Evolutionary conservation across 805 yeast species (phyloP), one percentile per base, ranked within the genome.

Genomic region (Zygoascus ofunaensis): DNA sequence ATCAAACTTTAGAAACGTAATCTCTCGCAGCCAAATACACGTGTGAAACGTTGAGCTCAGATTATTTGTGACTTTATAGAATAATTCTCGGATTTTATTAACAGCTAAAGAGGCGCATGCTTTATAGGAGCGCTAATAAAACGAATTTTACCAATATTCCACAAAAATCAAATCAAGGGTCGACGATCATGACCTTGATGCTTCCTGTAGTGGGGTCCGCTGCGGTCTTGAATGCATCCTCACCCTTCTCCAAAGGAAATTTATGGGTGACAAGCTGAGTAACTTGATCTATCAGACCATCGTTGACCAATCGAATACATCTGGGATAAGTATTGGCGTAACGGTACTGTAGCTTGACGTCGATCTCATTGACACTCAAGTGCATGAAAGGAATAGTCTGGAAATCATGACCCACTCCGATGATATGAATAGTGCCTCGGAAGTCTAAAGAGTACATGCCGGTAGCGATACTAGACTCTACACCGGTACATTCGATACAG

Each of bases 321-420:
- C 74, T 65, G 17, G 79, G 79, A 78, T 79, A 75, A 18, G 77
- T 68, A 53, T 72, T 74, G 46, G 72, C 70, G 58, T 75, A 75
- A 51, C 80, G 65, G 64, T 73, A 74, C 56, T 73, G 70, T 49
- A 71, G 72, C 56, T 65, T 70, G 51, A 74, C 63, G 42, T 70
- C 72, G 53, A 73, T 69, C 53, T 75, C 80, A 51, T 73, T 74
- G 41, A 72, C 66, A 14, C 76, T 69, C 37, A 71, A 58, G 48
- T 72, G 74, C 77, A 73, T 73, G 64, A 74, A 73, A 48, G 79
- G 79, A 56, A 75, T 65, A 40, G 62, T 65, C 57, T 72, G 67
- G 43, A 60, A 62, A 45, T 67, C 70, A 52, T 63, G 63, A 39
- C 79, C 79, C 37, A 74, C 78, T 42, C 79, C 79, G 52, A 74